phyloP scores from a whole-genome alignment of 2,329 filamentous ascomycete species.

The Cercospora citrullina region DNA sequence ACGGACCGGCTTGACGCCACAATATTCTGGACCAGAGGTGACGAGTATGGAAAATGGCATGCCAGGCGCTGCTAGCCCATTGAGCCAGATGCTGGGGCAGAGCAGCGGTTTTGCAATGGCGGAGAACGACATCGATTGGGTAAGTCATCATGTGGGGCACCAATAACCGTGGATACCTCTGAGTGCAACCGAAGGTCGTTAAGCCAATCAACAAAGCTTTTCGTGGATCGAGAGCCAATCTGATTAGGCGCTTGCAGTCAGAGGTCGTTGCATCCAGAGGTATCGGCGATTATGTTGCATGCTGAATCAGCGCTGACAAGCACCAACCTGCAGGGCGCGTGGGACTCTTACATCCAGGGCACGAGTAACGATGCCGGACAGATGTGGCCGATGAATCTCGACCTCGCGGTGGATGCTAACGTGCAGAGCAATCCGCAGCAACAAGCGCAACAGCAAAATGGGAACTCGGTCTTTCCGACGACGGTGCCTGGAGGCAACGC shows the following conservation, averaged over 20 bases:
- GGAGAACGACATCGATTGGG: conserved; percentile 54
- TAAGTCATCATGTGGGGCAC: conserved; percentile 43
- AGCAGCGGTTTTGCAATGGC: conserved; percentile 54
- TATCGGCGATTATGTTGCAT: not conserved
- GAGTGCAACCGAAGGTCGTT: too few relatives aligned
- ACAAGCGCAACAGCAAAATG: conserved; percentile 22
- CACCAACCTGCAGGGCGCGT: conserved; percentile 56
- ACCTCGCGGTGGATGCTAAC: conserved; percentile 36
- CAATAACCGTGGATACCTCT: too few relatives aligned
- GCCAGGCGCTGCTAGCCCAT: conserved; percentile 35
- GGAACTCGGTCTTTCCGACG: conserved; percentile 11
- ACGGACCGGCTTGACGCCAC: conserved; percentile 38
- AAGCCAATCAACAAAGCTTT: too few relatives aligned
- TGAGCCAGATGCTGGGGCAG: conserved; percentile 38
- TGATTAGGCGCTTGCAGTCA: too few relatives aligned
- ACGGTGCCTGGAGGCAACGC: conserved; percentile 13
- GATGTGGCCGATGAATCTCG: conserved; percentile 48
- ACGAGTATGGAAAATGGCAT: conserved; percentile 35
- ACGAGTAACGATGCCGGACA: conserved; percentile 47
- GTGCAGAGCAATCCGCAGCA: conserved; percentile 30
- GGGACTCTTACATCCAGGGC: conserved; percentile 69
- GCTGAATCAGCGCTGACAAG: conserved; percentile 3
- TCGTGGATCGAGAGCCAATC: too few relatives aligned
- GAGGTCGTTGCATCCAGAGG: too few relatives aligned
- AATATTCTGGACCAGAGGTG: conserved; percentile 40